A percentile compares a stretch with the other conserved stretches of the same genome.
Conservation (phyloP, 2,329 filamentous ascomycete genomes). For the Pleoardoris graminearum region DNA sequence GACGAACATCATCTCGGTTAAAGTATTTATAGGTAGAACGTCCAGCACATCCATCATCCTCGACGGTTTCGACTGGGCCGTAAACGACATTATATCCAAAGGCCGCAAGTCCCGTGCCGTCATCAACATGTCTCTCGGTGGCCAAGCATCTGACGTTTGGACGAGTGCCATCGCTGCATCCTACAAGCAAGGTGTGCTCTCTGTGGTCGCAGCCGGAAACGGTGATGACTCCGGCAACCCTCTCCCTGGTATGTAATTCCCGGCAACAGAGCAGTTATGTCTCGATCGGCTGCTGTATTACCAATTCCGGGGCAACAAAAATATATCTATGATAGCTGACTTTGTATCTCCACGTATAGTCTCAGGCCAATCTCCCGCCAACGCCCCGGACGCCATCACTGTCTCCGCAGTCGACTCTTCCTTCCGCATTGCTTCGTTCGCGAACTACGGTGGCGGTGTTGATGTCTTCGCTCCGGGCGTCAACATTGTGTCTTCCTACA, state of each 20-base stretch:
- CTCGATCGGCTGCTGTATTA: too few species aligned
- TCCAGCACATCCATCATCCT: slow-evolving; percentile 14
- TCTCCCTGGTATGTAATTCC: too few species aligned
- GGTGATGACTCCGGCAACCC: slow-evolving; percentile 17
- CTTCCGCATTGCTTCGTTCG: slow-evolving; percentile 43
- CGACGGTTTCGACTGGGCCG: slow-evolving; percentile 38
- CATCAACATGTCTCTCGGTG: slow-evolving; percentile 39
- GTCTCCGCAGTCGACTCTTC: slow-evolving; percentile 47
- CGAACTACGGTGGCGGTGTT: slow-evolving; percentile 46
- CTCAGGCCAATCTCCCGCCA: slow-evolving; percentile 29
- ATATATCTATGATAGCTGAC: too few species aligned
- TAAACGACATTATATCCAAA: slow-evolving; percentile 37
- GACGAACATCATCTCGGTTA: slow-evolving; percentile 33
- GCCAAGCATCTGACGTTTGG: slow-evolving; percentile 21
- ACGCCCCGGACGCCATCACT: slow-evolving; percentile 38
- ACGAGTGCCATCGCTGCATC: slow-evolving; percentile 32
- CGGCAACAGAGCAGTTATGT: too few species aligned
- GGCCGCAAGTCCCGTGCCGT: slow-evolving; percentile 19
- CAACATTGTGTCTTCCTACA: slow-evolving; percentile 53
- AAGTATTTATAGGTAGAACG: slow-evolving; percentile 23
- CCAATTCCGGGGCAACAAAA: too few species aligned
- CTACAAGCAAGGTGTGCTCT: slow-evolving; percentile 27
- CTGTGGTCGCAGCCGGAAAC: slow-evolving; percentile 41
- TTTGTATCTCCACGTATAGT: too few species aligned
- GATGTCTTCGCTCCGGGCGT: slow-evolving; percentile 48